Evolutionary conservation across 192 early-diverging fungal genomes (phyloP).

Genomic region (Funneliformis geosporum): DNA sequence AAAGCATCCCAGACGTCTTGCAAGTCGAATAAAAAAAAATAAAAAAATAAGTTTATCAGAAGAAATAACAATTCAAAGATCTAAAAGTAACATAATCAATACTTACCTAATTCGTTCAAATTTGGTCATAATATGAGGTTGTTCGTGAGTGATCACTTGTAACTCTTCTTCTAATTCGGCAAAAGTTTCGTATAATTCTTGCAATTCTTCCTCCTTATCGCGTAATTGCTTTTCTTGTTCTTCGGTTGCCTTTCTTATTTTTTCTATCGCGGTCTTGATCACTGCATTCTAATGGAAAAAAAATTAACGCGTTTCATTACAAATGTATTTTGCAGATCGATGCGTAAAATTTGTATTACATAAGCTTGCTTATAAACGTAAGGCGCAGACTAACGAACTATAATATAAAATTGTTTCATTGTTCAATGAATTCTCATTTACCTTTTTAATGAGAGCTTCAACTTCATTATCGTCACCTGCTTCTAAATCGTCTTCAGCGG

Average conservation of each 20-base stretch:
- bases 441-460: slow-evolving; percentile 18
- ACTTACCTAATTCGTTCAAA: neutral
- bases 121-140: neutral
- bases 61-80: neutral
- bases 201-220: slow-evolving; percentile 13
- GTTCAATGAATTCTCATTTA: neutral
- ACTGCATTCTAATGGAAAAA: neutral
- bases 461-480: neutral
- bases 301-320: neutral
- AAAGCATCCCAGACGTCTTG: slow-evolving; percentile 9
- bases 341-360: no score
- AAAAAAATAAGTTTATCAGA: neutral
- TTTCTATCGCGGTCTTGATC: slow-evolving; percentile 10
- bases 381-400: neutral
- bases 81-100: neutral
- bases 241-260: slow-evolving; percentile 12
- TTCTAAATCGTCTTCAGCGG: neutral
- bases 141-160: neutral
- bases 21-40: neutral
- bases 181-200: slow-evolving; percentile 25
- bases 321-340: neutral
- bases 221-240: slow-evolving; percentile 22
- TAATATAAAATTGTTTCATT: neutral
- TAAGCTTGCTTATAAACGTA: no score
- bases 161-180: slow-evolving; percentile 22